phyloP scores from a whole-genome alignment of 1,284 basidiomycete genomes.

The Ganoderma boninense region DNA sequence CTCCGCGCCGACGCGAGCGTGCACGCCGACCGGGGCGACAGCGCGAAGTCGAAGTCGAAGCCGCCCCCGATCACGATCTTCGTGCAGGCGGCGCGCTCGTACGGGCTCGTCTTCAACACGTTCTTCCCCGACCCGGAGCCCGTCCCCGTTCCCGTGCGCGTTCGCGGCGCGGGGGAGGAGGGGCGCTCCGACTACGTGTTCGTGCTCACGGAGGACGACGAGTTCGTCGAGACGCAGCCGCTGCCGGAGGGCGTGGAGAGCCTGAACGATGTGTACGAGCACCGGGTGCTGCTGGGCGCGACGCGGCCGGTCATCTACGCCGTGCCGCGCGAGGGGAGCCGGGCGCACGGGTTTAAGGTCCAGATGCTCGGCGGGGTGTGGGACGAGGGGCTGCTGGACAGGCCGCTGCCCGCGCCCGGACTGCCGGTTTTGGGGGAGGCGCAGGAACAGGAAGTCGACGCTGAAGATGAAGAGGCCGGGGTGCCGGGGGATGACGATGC shows the following conservation, averaged over 20 bases:
- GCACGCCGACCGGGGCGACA: constrained; percentile 36
- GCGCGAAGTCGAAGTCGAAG: constrained; percentile 27
- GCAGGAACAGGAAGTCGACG: background rate
- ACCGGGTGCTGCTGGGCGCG: constrained; percentile 54
- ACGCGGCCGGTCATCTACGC: constrained; percentile 57
- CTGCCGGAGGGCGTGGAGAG: constrained; percentile 12
- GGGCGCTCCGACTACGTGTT: constrained; percentile 5
- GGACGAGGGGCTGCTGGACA: constrained; percentile 16
- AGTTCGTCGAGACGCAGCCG: constrained; percentile 17
- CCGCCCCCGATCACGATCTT: constrained; percentile 53
- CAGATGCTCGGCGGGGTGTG: constrained; percentile 19
- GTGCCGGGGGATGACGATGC: background rate
- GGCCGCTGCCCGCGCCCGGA: background rate
- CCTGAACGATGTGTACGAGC: constrained; percentile 17
- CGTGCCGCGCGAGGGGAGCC: constrained; percentile 28
- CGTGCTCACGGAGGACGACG: constrained; percentile 15
- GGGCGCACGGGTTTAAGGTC: constrained; percentile 16
- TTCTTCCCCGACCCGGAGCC: constrained; percentile 30
- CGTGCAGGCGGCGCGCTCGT: constrained; percentile 11
- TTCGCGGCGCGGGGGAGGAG: background rate
- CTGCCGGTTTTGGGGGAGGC: background rate
- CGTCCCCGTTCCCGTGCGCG: background rate
- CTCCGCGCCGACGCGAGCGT: constrained; percentile 43
- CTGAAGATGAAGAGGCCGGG: background rate
- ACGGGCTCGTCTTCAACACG: constrained; percentile 23